phyloP scores from a whole-genome alignment of 352 stramenopile species.

The Blastocystis sp. region DNA sequence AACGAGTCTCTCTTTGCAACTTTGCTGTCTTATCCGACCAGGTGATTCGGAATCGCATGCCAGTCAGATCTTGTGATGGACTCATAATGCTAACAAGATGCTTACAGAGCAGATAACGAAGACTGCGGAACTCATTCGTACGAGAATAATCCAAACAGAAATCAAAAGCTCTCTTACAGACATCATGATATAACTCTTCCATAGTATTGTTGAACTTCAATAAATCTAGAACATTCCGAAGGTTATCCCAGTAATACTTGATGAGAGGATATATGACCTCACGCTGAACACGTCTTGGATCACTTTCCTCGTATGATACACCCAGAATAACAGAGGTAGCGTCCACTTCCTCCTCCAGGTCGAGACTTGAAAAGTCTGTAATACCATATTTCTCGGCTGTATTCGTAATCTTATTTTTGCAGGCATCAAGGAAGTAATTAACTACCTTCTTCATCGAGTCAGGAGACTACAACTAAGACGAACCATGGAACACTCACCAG shows the following conservation, averaged over 20 bases:
- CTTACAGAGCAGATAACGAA: conserved; percentile 15
- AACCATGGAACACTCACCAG: not conserved
- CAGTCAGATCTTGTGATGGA: conserved; percentile 1
- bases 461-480: not conserved
- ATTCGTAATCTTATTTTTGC: not conserved
- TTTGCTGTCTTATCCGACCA: conserved; percentile 1
- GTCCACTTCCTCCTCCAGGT: not conserved
- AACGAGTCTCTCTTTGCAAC: conserved; percentile 26
- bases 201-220: conserved; percentile 48
- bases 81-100: conserved; percentile 19
- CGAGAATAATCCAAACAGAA: conserved; percentile 39
- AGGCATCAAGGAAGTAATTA: not conserved
- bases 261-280: conserved; percentile 23
- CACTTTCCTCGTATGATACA: not conserved
- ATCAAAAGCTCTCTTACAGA: conserved; percentile 35
- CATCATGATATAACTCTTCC: conserved; percentile 31
- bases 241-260: conserved; percentile 40
- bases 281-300: not conserved
- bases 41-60: not conserved
- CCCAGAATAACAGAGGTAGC: not conserved
- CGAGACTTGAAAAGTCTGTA: not conserved
- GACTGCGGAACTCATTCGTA: conserved; percentile 15
- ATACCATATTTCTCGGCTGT: not conserved
- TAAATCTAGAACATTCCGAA: conserved; percentile 28
- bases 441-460: conserved; percentile 45